These are phyloP conservation scores for Candida coquimbonensis DNA, from an alignment of 805 yeast genomes.

Conservation along the genomic window DNA sequence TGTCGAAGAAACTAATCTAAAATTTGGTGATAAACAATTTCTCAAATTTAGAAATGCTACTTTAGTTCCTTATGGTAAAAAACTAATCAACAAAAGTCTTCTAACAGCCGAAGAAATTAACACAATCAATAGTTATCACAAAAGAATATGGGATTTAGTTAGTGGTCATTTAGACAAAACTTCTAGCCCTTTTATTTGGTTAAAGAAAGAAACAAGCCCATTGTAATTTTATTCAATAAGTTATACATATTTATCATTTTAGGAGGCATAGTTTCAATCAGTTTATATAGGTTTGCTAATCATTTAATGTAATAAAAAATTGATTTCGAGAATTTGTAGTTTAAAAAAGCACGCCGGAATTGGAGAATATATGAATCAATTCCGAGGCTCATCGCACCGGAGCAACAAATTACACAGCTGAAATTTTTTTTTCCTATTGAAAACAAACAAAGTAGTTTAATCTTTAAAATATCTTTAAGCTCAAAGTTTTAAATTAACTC, in stretches of 20 bases:
- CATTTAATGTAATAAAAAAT: too few relatives aligned
- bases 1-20: slow-evolving; percentile 35
- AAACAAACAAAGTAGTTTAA: not conserved
- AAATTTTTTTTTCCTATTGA: slow-evolving; percentile 1
- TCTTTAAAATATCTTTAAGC: not conserved
- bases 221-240: not conserved
- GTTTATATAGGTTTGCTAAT: too few relatives aligned
- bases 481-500: not conserved
- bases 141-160: slow-evolving; percentile 45
- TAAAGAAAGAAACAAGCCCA: slow-evolving; percentile 46
- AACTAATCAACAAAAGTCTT: slow-evolving; percentile 55
- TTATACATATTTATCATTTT: not conserved
- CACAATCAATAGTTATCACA: slow-evolving; percentile 68
- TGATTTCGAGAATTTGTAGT: too few relatives aligned
- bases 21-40: slow-evolving; percentile 50
- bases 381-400: slow-evolving; percentile 1
- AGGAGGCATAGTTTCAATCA: too few relatives aligned
- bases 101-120: slow-evolving; percentile 53
- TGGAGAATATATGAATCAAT: not conserved
- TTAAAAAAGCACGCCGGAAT: too few relatives aligned
- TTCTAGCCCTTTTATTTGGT: slow-evolving; percentile 61
- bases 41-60: slow-evolving; percentile 80
- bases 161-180: slow-evolving; percentile 47
- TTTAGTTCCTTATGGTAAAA: slow-evolving; percentile 74
- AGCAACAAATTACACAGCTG: not conserved